Conservation (phyloP, 345 rosid genomes). For the Pistacia atlantica region DNA sequence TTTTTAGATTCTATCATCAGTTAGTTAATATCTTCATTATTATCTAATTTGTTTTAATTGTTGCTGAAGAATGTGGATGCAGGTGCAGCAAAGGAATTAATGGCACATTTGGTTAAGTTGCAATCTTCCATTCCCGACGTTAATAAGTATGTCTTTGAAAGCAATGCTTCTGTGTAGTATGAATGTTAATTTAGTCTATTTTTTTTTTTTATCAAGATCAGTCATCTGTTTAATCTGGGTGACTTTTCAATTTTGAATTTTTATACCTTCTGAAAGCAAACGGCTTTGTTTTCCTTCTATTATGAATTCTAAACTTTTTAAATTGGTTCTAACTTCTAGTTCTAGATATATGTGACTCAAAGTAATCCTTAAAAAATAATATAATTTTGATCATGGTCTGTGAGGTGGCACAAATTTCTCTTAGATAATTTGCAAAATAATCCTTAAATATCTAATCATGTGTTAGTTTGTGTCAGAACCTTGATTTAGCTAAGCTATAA, state of each 20-base stretch:
- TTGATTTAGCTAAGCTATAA: neutral
- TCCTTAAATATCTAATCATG: neutral
- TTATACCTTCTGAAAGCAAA: neutral
- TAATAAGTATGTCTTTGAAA: slow-evolving; percentile 57
- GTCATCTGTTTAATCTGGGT: neutral
- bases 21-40: slow-evolving; percentile 14
- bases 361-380: neutral
- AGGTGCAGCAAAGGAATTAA: slow-evolving; percentile 84
- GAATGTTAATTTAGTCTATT: neutral
- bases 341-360: neutral
- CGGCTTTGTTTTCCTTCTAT: neutral
- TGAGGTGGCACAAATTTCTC: neutral
- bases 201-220: neutral
- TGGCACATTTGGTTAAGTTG: slow-evolving; percentile 81
- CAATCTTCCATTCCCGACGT: slow-evolving; percentile 80
- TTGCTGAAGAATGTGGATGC: slow-evolving; percentile 88
- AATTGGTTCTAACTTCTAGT: neutral
- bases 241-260: neutral
- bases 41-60: slow-evolving; percentile 29
- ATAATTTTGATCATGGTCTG: neutral
- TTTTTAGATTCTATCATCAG: neutral
- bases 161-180: neutral
- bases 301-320: neutral
- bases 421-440: too few species aligned
- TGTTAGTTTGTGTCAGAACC: neutral